Base-by-base conservation (phyloP, 345 rosid genomes). In the Heritiera fomes region DNA sequence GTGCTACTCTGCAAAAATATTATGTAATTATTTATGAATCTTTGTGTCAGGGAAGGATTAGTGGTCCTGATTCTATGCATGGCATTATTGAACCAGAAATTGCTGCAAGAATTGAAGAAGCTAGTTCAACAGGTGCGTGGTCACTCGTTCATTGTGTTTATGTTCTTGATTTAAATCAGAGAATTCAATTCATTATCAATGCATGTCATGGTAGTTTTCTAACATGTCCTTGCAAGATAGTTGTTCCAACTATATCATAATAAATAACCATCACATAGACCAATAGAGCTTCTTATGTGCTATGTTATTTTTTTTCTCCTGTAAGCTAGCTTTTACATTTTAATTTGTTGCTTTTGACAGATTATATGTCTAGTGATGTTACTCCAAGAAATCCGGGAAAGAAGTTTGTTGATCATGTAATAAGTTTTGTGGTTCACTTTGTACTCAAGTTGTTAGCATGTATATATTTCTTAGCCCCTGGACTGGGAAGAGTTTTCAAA, bases 391-490 rank as follows among this genome's bases (percentile, higher is more conserved):
- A 86, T 77, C 64, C 73, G 23, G 75, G 77, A 50, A 86, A 84
- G 75, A 83, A 78, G 28, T 80, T 84, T 80, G 74, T 87, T 76
- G 80, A 84, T 69, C 85, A 52, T 56, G 79, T 82, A 70, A 70
- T 81, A 52, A 84, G 82, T 76, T 73, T 76, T 65, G 61, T 82
- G 75, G 83, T 85, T 80, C 79, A 30, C 78, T 86, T 87, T 58
- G 55, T 86, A 71, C 49, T 89, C 75, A 90, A 90, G 80, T 76
- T 93, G 70, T 78, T 93, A 34, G 88, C 86, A 18, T 82, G 82
- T 84, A 32, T 90, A 50, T 87, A 77, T 87, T 84, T 91, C 75
- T 77, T 90, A 53, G 78, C 86, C 47, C 87, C 85, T 68, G 32
- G 85, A 80, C 72, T 89, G 80, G 79, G 90, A 79, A 86, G 89